Percentiles rank a stretch among this genome's conserved stretches.
Conservation (phyloP, 768 basidiomycete species). For the Phlebiopsis flavidoalba region DNA sequence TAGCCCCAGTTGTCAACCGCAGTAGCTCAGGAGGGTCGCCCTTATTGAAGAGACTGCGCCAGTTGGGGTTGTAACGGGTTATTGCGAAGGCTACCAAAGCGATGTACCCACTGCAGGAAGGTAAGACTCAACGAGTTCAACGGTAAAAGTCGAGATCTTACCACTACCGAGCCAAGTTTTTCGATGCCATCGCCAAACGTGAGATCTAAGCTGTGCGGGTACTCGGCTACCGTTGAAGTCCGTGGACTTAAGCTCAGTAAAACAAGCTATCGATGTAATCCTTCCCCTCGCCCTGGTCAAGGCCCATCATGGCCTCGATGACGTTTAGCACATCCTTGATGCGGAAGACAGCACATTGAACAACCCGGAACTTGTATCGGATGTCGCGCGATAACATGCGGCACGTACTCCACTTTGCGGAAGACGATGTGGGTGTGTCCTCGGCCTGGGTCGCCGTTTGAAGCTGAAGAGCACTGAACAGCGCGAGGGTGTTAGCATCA, state of each 20-base stretch:
- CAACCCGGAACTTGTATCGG: constrained; percentile 19
- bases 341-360: constrained; percentile 19
- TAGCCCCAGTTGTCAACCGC: background rate
- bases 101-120: constrained; percentile 1
- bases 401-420: constrained; percentile 18
- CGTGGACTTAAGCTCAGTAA: constrained; percentile 9
- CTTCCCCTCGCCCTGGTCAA: constrained; percentile 18
- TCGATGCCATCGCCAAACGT: constrained; percentile 10
- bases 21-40: constrained; percentile 7
- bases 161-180: constrained; percentile 13
- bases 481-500: constrained; percentile 10
- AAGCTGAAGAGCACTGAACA: constrained; percentile 21
- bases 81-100: background rate
- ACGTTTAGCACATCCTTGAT: constrained; percentile 20
- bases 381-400: constrained; percentile 13
- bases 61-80: constrained; percentile 16
- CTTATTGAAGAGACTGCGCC: constrained; percentile 18
- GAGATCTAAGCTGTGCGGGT: constrained; percentile 11
- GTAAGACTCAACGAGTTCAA: background rate
- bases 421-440: constrained; percentile 25
- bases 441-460: constrained; percentile 21
- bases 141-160: background rate
- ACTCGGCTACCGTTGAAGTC: background rate
- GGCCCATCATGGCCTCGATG: constrained; percentile 16
- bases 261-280: constrained; percentile 16